Evolutionary conservation across 352 stramenopile species (phyloP).

Genomic region (Phytophthora pisi): DNA sequence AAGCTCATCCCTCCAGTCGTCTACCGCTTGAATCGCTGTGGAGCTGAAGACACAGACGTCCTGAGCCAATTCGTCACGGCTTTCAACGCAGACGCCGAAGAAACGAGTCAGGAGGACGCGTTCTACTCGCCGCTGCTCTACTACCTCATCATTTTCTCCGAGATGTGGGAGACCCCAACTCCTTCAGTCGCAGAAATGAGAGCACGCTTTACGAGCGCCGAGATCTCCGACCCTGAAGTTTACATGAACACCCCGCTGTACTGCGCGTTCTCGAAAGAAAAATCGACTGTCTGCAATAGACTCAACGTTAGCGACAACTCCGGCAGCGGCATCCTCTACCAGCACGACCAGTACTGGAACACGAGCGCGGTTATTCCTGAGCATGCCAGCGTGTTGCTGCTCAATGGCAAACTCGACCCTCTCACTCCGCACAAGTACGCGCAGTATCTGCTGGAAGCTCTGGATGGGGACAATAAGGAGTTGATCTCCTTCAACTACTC

Average conservation of each 20-base stretch:
- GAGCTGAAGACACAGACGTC: constrained; percentile 24
- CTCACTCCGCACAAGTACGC: constrained; percentile 55
- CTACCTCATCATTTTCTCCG: constrained; percentile 50
- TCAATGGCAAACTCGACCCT: constrained; percentile 51
- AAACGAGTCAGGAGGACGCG: constrained; percentile 22
- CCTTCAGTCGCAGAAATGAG: constrained; percentile 16
- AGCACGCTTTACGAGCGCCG: constrained; percentile 25
- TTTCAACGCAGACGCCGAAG: constrained; percentile 6
- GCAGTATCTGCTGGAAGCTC: constrained; percentile 29
- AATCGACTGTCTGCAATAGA: constrained; percentile 30
- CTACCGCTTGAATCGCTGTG: constrained; percentile 44
- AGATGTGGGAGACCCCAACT: constrained; percentile 50
- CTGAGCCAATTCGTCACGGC: constrained; percentile 24
- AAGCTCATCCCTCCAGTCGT: constrained; percentile 40
- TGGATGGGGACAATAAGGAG: constrained; percentile 41
- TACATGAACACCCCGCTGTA: constrained; percentile 39
- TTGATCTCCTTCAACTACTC: constrained; percentile 51
- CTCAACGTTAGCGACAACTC: constrained; percentile 20
- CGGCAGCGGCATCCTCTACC: constrained; percentile 35
- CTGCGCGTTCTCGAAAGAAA: constrained; percentile 58
- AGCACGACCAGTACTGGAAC: constrained; percentile 60
- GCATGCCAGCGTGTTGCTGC: constrained; percentile 42
- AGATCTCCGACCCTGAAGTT: constrained; percentile 25
- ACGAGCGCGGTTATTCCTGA: constrained; percentile 38
- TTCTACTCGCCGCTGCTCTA: constrained; percentile 47